phyloP scores from a whole-genome alignment of 768 basidiomycete species.

The Kwoniella botswanensis region DNA sequence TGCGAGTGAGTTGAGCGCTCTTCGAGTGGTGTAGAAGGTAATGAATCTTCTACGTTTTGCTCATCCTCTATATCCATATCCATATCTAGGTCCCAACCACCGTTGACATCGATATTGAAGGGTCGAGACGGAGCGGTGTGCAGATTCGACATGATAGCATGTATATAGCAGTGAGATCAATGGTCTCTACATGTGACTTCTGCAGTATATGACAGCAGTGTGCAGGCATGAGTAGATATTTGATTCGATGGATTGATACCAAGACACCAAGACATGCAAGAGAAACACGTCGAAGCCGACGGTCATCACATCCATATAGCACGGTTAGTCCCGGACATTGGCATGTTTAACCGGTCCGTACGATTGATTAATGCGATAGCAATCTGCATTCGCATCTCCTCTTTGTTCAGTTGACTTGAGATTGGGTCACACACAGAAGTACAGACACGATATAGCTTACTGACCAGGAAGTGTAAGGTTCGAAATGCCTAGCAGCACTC shows the following conservation, averaged over 20 bases:
- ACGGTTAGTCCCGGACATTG: not conserved
- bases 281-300: constrained; percentile 6
- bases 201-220: too few species aligned
- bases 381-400: too few species aligned
- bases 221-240: too few species aligned
- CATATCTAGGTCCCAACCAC: constrained; percentile 5
- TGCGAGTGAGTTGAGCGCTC: not conserved
- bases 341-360: not conserved
- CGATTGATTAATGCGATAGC: too few species aligned
- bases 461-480: too few species aligned
- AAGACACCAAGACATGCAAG: not conserved
- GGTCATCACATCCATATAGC: not conserved
- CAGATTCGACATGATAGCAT: too few species aligned
- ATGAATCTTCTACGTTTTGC: constrained; percentile 20
- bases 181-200: too few species aligned
- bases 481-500: too few species aligned
- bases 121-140: not conserved
- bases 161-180: too few species aligned
- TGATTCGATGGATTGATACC: not conserved
- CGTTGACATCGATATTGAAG: not conserved
- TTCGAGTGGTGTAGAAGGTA: constrained; percentile 23
- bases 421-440: too few species aligned
- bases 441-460: too few species aligned
- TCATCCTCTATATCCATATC: constrained; percentile 25
- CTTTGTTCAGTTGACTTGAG: too few species aligned